Percentiles rank a stretch among this genome's conserved stretches.
Evolutionary conservation across 495 filamentous ascomycete genomes (phyloP).

Genomic region (Talaromyces thailandensis): DNA sequence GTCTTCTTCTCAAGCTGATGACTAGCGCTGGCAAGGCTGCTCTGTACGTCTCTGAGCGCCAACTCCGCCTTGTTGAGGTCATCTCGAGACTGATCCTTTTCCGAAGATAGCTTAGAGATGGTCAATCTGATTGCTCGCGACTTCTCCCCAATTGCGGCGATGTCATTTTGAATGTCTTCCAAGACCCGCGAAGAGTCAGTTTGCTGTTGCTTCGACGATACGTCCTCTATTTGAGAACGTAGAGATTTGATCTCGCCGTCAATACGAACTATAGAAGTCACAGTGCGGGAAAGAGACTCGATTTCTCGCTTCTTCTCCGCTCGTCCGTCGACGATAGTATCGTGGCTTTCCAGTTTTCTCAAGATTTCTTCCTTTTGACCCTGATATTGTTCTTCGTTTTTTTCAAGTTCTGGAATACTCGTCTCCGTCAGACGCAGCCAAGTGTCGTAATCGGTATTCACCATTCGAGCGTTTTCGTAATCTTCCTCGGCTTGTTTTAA

Average conservation of each 20-base stretch:
- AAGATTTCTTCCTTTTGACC: slow-evolving; percentile 50
- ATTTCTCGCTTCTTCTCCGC: slow-evolving; percentile 61
- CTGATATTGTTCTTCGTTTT: slow-evolving; percentile 48
- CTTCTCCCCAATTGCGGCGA: slow-evolving; percentile 58
- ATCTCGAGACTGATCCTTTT: slow-evolving; percentile 62
- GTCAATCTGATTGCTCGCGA: slow-evolving; percentile 49
- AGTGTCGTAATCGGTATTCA: slow-evolving; percentile 59
- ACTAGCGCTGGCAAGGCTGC: slow-evolving; percentile 57
- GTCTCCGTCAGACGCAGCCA: slow-evolving; percentile 56
- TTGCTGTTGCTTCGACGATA: slow-evolving; percentile 62
- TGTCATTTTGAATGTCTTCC: slow-evolving; percentile 76
- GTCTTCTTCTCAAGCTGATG: slow-evolving; percentile 73
- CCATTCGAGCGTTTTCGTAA: slow-evolving; percentile 47
- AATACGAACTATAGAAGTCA: slow-evolving; percentile 65
- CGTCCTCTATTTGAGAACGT: slow-evolving; percentile 59
- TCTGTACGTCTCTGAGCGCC: slow-evolving; percentile 57
- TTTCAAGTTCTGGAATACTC: slow-evolving; percentile 62
- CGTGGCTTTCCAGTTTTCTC: slow-evolving; percentile 61
- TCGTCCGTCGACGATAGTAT: slow-evolving; percentile 55
- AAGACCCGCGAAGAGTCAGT: slow-evolving; percentile 53
- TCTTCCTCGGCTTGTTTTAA: slow-evolving; percentile 42
- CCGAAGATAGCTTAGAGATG: slow-evolving; percentile 52
- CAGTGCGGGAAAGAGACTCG: slow-evolving; percentile 65
- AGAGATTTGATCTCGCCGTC: slow-evolving; percentile 60
- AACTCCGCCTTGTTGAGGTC: slow-evolving; percentile 62